Base-by-base conservation (phyloP, 345 rosid genomes). In the Lagerstroemia speciosa region DNA sequence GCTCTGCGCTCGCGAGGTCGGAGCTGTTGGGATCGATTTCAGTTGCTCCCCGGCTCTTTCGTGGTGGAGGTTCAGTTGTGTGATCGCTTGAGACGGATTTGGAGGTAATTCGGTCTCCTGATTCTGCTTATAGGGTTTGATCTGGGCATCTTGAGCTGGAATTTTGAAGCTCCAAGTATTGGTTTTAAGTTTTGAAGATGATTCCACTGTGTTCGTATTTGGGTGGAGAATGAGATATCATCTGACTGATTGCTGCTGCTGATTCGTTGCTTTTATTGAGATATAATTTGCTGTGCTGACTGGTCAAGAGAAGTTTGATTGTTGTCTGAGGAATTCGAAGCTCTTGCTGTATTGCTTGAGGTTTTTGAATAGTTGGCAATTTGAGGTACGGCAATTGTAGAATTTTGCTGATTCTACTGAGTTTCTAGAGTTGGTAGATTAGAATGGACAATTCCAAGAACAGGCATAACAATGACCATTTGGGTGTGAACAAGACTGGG, bases 401-500 rank as follows among this genome's bases (percentile, higher is more conserved):
- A 10, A 17, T 52, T n/a, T 43, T 65, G 66, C 17, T 32, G 36
- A 6, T 2, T 37, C 30, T 33, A 62, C 24, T 19, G 36, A 62
- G 40, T 32, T 62, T 32, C 24, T 17, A 62, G 45, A 41, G 46
- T 9, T 41, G 57, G 69, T 55, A 10, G 64, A 64, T n/a, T 40
- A 65, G 36, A n/a, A 92, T 90, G 98, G 93, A 92, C 85, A 87
- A 83, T 71, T 86, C 91, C 0, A 88, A 86, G 78, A 90, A 83
- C 72, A 72, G 85, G 82, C 88, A 72, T 64, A 83, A 72, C 63
- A 81, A 71, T 70, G 97, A 93, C 70, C 86, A 75, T 80, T 80
- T 93, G 82, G 97, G 96, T 61, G 92, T 90, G 77, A 93, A 90
- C 76, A 93, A 87, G 84, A 79, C 76, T 22, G 93, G 98, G 52